Base-by-base conservation (phyloP, 2,329 filamentous ascomycete genomes). In the Seiridium cupressi region DNA sequence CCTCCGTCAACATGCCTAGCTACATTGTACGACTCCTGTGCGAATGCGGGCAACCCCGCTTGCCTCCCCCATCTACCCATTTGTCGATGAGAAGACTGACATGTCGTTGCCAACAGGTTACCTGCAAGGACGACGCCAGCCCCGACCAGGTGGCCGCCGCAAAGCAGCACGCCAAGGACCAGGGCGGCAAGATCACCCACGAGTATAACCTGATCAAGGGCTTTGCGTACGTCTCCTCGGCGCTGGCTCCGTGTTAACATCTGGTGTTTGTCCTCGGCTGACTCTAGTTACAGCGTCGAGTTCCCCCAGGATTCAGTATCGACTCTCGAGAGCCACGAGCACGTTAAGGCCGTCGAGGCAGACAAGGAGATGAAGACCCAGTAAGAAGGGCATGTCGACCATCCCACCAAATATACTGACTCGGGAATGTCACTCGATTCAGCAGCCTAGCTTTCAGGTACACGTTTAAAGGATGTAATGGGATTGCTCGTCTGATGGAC, bases 201-300 rank as follows among this genome's bases (percentile, higher is more conserved):
- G 91, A 95, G 74, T 97, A 92, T 82, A 89, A 79, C 62, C 78
- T 97, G 69, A 93, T 97, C 84, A 96, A 94, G 81, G 93, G 90
- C 61, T 97, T 97, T 81, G 89, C 91, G 94, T 97, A 87, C 68
- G 91, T 82, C 51, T 40, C 34, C 51, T 10, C 26, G 13, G 5
- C 8, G 10, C 4, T 18, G 18, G n/a, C 13, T 1, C 34, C 35
- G 34, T 13, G 5, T 31, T 34, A 3, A 8, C 34, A 11, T 9
- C 26, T 6, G 9, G 11, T 8, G n/a, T 32, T 26, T 51, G 4
- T 18, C 13, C 11, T 18, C 34, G 32, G 7, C 49, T 53, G 32
- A 53, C 49, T 13, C 32, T 31, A 8, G 9, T 46, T 10, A 54
- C 62, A 97, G 93, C 55, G 92, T 93, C 69, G 81, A 85, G 60